Evolutionary conservation across 78 protist species (phyloP), one percentile per base, ranked within the genome.

Genomic region (Dictyostelium citrinum): DNA sequence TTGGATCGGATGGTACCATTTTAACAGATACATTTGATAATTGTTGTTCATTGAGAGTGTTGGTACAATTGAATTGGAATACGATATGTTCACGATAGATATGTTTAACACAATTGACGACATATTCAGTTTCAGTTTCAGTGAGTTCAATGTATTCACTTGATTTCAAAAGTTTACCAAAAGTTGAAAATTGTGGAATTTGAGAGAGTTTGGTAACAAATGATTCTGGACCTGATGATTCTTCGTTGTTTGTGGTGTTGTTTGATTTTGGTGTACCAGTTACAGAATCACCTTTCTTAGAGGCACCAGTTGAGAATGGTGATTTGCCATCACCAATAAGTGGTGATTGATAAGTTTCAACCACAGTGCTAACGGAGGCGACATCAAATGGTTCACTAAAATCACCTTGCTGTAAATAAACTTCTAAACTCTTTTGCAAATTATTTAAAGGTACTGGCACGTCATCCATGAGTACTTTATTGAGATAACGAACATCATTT

Each of bases 121-220:
- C 97, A 74, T 98, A 99, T 74, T 99, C 99, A 1, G 98, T 95
- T 92, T 98, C 99, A 0, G 93, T 20, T 72, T 99, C 99, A 6
- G 99, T 98, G 31, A 99, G 97, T 78, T 75, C 90, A 33, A 75
- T 24, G n/a, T 94, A 80, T 75, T 82, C 84, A 12, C 96, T 37
- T 94, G 96, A 58, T 33, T 64, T 9, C 90, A 92, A 85, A 37
- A 95, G 90, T 33, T 39, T 67, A 37, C 98, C 99, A 70, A 90
- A 76, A 37, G 83, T 43, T 3, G 97, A 95, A 67, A 98, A 93
- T 80, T 98, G 83, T 35, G 98, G 97, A 29, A 98, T 92, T 35
- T 24, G 55, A 10, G 91, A 11, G 27, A 98, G 72, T 67, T 79
- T 41, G 1, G 67, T 49, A 5, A 45, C 29, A 43, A 75, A 83